Conservation (phyloP, 164 flowering plant genomes). For the Vitis cinerea region DNA sequence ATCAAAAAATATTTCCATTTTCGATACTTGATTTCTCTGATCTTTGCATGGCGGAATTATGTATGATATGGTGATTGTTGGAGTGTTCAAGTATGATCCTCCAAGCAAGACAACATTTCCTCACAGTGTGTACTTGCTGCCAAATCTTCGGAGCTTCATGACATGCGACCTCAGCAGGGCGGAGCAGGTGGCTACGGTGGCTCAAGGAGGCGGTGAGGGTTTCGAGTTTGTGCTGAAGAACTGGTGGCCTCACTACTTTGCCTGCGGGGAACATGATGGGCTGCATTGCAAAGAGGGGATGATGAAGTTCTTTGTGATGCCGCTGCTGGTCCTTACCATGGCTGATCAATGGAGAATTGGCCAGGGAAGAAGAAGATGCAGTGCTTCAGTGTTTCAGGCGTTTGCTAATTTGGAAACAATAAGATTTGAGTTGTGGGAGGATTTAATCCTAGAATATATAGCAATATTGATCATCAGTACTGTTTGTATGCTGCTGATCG, state of each 20-base stretch:
- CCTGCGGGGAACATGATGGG: conserved; percentile 32
- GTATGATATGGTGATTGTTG: not conserved
- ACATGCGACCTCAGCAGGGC: conserved; percentile 34
- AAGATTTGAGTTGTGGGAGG: too few relatives aligned
- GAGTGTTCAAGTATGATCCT: conserved; percentile 42
- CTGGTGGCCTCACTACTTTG: conserved; percentile 36
- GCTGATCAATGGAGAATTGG: not conserved
- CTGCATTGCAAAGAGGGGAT: conserved; percentile 33
- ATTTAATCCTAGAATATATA: too few relatives aligned
- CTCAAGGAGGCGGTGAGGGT: conserved; percentile 33
- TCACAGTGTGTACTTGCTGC: conserved; percentile 40
- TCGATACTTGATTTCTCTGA: too few relatives aligned
- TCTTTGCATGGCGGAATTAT: too few relatives aligned
- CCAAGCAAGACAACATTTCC: conserved; percentile 25
- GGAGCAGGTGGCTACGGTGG: conserved; percentile 22
- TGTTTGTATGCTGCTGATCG: too few relatives aligned
- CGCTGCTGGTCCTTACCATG: conserved; percentile 6
- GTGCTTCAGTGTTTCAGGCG: too few relatives aligned
- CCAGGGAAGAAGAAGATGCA: too few relatives aligned
- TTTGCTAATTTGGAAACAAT: too few relatives aligned
- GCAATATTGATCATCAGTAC: too few relatives aligned
- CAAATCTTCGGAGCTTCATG: conserved; percentile 24
- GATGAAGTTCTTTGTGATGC: conserved; percentile 38
- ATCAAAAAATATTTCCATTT: too few relatives aligned
- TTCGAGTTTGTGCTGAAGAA: conserved; percentile 31